A percentile compares a stretch with the other conserved stretches of the same genome.
Conservation (phyloP, 2,329 filamentous ascomycete species). For the Emmonsiellopsis sp. region DNA sequence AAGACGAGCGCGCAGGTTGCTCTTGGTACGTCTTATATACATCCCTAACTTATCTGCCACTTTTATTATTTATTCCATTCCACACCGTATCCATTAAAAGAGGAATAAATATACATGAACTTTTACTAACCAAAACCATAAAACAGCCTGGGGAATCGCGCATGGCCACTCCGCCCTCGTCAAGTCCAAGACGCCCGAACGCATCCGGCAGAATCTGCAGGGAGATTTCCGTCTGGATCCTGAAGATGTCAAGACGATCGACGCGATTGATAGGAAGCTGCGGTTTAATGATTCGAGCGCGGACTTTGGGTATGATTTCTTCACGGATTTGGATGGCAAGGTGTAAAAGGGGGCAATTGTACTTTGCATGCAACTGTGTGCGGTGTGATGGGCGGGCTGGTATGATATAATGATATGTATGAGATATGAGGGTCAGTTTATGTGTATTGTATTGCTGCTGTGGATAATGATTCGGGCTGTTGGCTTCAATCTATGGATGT, state of each 20-base stretch:
- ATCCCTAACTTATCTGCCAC: not conserved
- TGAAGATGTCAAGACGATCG: conserved; percentile 49
- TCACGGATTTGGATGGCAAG: conserved; percentile 50
- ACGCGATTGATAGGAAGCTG: conserved; percentile 49
- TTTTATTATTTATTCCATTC: not conserved
- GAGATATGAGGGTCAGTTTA: no score
- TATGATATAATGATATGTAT: no score
- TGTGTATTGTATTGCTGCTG: no score
- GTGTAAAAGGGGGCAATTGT: no score
- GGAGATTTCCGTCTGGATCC: conserved; percentile 49
- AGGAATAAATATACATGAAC: not conserved
- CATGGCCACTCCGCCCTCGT: conserved; percentile 44
- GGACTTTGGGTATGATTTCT: conserved; percentile 51
- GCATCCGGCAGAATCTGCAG: conserved; percentile 36
- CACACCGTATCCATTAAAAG: not conserved
- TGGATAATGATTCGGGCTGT: no score
- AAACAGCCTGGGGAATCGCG: conserved; percentile 43
- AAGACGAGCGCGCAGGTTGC: conserved; percentile 44
- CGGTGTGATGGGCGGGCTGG: no score
- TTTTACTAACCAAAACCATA: not conserved
- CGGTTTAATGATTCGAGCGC: conserved; percentile 52
- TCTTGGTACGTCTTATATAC: conserved; percentile 25
- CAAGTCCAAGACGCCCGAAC: conserved; percentile 39
- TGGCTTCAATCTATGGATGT: no score
- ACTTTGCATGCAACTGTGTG: no score